Conservation (phyloP, 306 rosid species). For the Vigna unguiculata region DNA sequence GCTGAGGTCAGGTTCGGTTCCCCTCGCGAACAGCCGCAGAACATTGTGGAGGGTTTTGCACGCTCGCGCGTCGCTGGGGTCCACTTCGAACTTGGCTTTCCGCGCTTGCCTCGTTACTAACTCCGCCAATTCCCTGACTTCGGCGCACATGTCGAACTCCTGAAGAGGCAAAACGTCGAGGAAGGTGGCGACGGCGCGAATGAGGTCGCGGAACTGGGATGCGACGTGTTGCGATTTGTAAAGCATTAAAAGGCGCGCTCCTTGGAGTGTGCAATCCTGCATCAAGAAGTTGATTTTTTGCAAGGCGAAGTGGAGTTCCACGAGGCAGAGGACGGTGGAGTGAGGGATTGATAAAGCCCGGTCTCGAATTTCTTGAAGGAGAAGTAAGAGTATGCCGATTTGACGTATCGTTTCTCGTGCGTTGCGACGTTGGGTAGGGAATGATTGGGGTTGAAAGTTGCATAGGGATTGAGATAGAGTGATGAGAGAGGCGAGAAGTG, state of each 20-base stretch:
- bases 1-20: conserved; percentile 57
- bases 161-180: conserved; percentile 70
- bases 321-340: conserved; percentile 59
- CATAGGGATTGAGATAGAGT: conserved; percentile 57
- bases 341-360: not conserved
- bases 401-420: conserved; percentile 73
- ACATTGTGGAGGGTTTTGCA: conserved; percentile 41
- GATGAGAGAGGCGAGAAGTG: conserved; percentile 64
- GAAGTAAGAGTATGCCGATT: conserved; percentile 52
- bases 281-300: conserved; percentile 71
- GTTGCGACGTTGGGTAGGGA: conserved; percentile 64
- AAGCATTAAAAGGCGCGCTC: conserved; percentile 59
- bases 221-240: conserved; percentile 61
- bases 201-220: conserved; percentile 51
- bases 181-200: conserved; percentile 57
- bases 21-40: conserved; percentile 58
- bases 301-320: conserved; percentile 69
- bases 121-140: conserved; percentile 73
- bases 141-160: conserved; percentile 48
- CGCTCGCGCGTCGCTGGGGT: conserved; percentile 49
- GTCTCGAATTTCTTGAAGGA: conserved; percentile 68
- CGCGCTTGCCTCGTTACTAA: conserved; percentile 66
- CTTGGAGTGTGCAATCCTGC: conserved; percentile 66
- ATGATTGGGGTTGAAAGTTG: conserved; percentile 47
- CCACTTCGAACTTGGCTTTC: conserved; percentile 52